Base-by-base conservation (phyloP, 1,139 yeast species). In the Nakaseomyces kungkrabaensis region DNA sequence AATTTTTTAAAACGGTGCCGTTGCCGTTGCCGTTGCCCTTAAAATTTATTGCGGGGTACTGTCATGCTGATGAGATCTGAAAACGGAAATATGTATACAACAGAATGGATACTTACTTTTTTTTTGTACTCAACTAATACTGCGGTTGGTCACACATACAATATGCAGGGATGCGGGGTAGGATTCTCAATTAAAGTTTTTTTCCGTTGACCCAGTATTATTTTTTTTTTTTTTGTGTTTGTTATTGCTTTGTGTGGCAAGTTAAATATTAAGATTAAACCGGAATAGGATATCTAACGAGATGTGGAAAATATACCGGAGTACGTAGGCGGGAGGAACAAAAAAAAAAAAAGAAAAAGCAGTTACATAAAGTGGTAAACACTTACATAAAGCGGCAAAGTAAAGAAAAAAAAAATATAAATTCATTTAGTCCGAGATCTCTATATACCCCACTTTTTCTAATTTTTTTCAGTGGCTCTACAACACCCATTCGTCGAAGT, bases 401-500 rank as follows among this genome's bases (percentile, higher is more conserved):
- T 17, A 17, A 17, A 17, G 22, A 17, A 17, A 17, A 17, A 17
- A 17, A 17, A 17, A 17, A 17, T 17, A 17, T 17, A 17, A 17
- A 17, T 17, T 29, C 31, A 29, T 29, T 29, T 29, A 29, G 40
- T 37, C 40, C 40, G 40, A 37, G 40, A 37, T 37, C 40, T 37
- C 49, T 24, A 29, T 27, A 38, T 38, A 45, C 49, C 25, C 38
- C 25, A 33, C 36, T 33, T 33, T 33, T 29, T 29, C 3, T 7
- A 2, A 2, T 29, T 29, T 9, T 9, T 29, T 9, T 29, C 22
- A 17, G 22, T 7, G 31, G 31, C 9, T 29, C 31, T 49, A 70
- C 46, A 70, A 50, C 3, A 61, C 60, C 65, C 71, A 70, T 51
- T 70, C 73, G 54, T 71, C 74, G 53, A 70, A 68, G 52, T 68